Evolutionary conservation across 257 asterid species (phyloP).

Genomic region (Marsdenia floribunda): DNA sequence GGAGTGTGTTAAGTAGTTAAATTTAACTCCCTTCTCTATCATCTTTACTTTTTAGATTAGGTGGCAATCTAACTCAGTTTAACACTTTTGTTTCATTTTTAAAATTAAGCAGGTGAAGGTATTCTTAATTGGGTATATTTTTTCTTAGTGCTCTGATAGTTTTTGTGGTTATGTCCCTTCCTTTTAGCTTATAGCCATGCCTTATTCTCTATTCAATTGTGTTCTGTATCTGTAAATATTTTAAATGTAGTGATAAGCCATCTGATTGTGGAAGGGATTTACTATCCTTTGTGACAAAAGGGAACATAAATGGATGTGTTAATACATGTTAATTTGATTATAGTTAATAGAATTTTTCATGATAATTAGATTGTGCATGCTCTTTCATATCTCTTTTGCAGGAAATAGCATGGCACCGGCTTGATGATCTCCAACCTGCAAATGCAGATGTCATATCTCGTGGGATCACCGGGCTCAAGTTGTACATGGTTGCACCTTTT

Average conservation of each 20-base stretch:
- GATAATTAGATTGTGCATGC: background rate
- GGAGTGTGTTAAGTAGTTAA: no score
- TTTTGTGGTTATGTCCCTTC: background rate
- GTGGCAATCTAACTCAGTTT: no score
- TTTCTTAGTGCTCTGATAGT: no score
- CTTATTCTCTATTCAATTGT: background rate
- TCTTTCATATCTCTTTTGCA: slow-evolving; percentile 21
- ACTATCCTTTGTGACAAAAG: background rate
- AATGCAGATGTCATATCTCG: slow-evolving; percentile 78
- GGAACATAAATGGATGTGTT: background rate
- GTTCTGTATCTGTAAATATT: background rate
- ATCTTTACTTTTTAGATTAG: no score
- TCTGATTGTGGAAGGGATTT: background rate
- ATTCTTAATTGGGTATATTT: background rate
- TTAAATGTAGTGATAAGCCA: background rate
- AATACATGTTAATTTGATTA: background rate
- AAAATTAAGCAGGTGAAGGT: background rate
- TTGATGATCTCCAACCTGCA: slow-evolving; percentile 69
- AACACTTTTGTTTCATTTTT: no score
- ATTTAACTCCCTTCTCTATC: no score
- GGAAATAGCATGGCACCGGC: slow-evolving; percentile 96
- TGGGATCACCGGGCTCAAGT: slow-evolving; percentile 67
- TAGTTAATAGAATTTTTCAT: background rate
- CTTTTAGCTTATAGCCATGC: background rate
- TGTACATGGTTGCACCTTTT: slow-evolving; percentile 91